Percentiles rank a stretch among this genome's conserved stretches.
These are phyloP conservation scores for Geotrichum europaeum DNA, from an alignment of 1,139 yeast genomes.

Conservation along the genomic window DNA sequence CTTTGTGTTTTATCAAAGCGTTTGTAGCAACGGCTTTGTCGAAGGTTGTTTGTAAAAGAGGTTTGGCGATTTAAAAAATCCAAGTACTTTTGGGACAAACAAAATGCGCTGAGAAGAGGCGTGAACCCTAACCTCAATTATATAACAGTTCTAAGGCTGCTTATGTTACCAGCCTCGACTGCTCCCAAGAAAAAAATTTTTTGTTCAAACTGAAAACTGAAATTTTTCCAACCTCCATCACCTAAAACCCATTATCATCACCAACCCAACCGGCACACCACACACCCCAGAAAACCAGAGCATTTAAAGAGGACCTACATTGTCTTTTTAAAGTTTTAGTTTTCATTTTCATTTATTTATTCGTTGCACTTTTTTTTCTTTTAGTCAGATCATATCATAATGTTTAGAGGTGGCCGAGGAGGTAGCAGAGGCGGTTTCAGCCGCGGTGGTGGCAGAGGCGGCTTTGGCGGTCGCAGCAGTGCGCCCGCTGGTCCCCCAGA, in stretches of 20 bases:
- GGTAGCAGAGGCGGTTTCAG: constrained; percentile 34
- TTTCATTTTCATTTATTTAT: background rate
- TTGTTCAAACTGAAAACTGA: background rate
- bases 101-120: background rate
- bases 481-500: constrained; percentile 84
- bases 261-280: background rate
- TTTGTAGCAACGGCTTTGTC: too few species aligned
- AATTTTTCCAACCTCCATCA: background rate
- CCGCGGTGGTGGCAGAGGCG: constrained; percentile 50
- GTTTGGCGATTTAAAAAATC: background rate
- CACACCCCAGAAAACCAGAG: background rate
- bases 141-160: background rate
- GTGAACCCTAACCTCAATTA: background rate
- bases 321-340: background rate
- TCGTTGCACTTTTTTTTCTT: background rate
- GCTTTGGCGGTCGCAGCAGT: constrained; percentile 28
- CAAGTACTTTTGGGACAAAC: background rate
- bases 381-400: constrained; percentile 16
- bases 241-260: background rate
- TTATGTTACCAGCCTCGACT: background rate
- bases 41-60: background rate
- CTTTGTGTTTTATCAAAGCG: background rate
- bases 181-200: constrained; percentile 1
- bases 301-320: background rate
- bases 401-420: constrained; percentile 42